phyloP scores from a whole-genome alignment of 2,329 filamentous ascomycete genomes.

The Coniella vitis region DNA sequence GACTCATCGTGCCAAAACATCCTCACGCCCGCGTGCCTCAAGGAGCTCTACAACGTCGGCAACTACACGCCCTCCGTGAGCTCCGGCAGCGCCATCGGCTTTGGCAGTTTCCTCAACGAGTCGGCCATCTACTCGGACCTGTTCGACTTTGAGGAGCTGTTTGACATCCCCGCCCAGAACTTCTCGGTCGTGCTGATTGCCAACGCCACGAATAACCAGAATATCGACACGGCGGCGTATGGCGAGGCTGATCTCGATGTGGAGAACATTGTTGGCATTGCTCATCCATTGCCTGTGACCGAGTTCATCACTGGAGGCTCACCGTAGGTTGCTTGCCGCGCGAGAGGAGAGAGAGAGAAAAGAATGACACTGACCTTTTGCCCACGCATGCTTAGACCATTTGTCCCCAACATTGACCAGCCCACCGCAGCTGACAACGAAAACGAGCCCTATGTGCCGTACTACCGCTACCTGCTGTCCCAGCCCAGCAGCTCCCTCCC shows the following conservation, averaged over 20 bases:
- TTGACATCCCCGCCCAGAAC: slow-evolving; percentile 23
- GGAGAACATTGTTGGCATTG: slow-evolving; percentile 51
- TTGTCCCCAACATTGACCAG: slow-evolving; percentile 23
- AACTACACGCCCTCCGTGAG: slow-evolving; percentile 29
- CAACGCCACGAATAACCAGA: slow-evolving; percentile 14
- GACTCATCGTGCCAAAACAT: slow-evolving; percentile 23
- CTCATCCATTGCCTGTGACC: slow-evolving; percentile 43
- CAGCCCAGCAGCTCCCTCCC: slow-evolving; percentile 50
- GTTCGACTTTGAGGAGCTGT: slow-evolving; percentile 13
- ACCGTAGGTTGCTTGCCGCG: slow-evolving; percentile 20
- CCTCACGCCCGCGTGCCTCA: slow-evolving; percentile 37
- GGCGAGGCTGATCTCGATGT: slow-evolving; percentile 58
- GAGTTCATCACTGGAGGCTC: slow-evolving; percentile 20
- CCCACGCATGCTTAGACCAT: slow-evolving; percentile 20
- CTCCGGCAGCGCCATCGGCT: slow-evolving; percentile 45
- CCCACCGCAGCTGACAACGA: slow-evolving; percentile 31
- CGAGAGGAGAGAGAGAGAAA: too few relatives aligned
- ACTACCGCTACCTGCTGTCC: slow-evolving; percentile 45
- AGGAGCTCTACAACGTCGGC: slow-evolving; percentile 39
- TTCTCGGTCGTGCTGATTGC: slow-evolving; percentile 50
- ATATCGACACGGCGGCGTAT: slow-evolving; percentile 29
- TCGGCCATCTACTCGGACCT: slow-evolving; percentile 45
- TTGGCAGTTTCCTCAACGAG: slow-evolving; percentile 46
- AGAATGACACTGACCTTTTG: too few relatives aligned
- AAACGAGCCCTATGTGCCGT: slow-evolving; percentile 62